These are phyloP conservation scores for Gigaspora rosea DNA, from an alignment of 192 early-diverging fungal genomes.

Conservation along the genomic window DNA sequence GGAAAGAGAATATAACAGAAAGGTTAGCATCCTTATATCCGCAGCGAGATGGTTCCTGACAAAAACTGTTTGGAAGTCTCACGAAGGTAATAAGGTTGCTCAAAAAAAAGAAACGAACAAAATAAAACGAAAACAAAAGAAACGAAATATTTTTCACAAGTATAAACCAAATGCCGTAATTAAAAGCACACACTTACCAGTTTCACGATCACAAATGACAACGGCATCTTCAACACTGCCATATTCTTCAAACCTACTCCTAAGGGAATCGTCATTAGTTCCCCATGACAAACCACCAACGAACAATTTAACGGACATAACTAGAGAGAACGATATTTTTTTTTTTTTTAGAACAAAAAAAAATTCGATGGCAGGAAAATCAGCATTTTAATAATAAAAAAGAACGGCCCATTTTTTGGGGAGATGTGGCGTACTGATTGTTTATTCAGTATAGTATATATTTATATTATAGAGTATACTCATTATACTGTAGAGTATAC, in stretches of 20 bases:
- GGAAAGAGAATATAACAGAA: slow-evolving; percentile 15
- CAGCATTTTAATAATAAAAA: too few species aligned
- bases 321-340: background rate
- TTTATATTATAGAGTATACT: too few species aligned
- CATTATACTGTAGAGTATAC: too few species aligned
- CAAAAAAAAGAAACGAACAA: background rate
- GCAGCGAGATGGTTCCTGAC: background rate
- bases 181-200: slow-evolving; percentile 54
- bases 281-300: slow-evolving; percentile 69
- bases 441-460: too few species aligned
- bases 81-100: slow-evolving; percentile 18
- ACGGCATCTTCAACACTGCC: slow-evolving; percentile 67
- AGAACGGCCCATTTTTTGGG: too few species aligned
- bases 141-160: too few species aligned
- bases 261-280: slow-evolving; percentile 63
- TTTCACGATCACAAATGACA: slow-evolving; percentile 73
- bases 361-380: too few species aligned
- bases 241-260: slow-evolving; percentile 57
- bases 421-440: too few species aligned
- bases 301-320: slow-evolving; percentile 58
- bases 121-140: background rate
- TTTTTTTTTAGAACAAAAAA: background rate
- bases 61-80: slow-evolving; percentile 1
- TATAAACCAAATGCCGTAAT: background rate
- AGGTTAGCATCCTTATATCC: slow-evolving; percentile 26